phyloP scores from a whole-genome alignment of 768 basidiomycete genomes.

The Leccinum aurantiacum region DNA sequence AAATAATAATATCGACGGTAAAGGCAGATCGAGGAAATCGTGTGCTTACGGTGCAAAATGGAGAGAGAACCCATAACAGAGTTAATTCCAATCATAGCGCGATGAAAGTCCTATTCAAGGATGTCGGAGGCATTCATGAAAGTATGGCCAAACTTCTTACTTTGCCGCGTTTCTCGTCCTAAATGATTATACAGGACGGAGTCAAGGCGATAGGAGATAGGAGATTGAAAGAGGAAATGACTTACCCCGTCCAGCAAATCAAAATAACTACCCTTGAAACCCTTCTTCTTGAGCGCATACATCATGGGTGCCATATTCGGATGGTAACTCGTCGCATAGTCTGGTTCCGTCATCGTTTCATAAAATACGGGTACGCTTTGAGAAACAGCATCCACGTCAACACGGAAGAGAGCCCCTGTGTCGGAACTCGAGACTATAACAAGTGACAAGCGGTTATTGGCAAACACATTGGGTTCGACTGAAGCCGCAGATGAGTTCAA shows the following conservation, averaged over 20 bases:
- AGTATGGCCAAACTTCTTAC: not conserved
- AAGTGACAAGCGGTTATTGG: constrained; percentile 36
- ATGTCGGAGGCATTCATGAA: not conserved
- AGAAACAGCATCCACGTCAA: constrained; percentile 11
- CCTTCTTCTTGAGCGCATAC: constrained; percentile 19
- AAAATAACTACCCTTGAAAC: constrained; percentile 18
- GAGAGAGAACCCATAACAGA: constrained; percentile 24
- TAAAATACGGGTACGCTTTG: constrained; percentile 21
- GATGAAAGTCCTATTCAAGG: constrained; percentile 21
- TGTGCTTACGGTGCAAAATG: constrained; percentile 23
- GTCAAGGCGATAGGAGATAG: not conserved
- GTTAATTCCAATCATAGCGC: constrained; percentile 23
- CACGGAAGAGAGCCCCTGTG: constrained; percentile 9
- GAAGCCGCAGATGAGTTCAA: not conserved
- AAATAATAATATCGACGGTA: not conserved
- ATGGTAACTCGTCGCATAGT: constrained; percentile 23
- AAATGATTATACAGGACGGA: not conserved
- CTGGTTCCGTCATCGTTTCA: constrained; percentile 26
- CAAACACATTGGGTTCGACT: constrained; percentile 30
- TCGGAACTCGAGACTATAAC: constrained; percentile 17
- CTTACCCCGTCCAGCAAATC: constrained; percentile 26
- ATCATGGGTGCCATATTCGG: constrained; percentile 23
- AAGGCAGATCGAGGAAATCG: not conserved
- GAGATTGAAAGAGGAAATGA: not conserved
- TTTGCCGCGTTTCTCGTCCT: constrained; percentile 15